A percentile compares a stretch with the other conserved stretches of the same genome.
Evolutionary conservation across 805 yeast species (phyloP).

Genomic region (Pichia nanzhaoensis): DNA sequence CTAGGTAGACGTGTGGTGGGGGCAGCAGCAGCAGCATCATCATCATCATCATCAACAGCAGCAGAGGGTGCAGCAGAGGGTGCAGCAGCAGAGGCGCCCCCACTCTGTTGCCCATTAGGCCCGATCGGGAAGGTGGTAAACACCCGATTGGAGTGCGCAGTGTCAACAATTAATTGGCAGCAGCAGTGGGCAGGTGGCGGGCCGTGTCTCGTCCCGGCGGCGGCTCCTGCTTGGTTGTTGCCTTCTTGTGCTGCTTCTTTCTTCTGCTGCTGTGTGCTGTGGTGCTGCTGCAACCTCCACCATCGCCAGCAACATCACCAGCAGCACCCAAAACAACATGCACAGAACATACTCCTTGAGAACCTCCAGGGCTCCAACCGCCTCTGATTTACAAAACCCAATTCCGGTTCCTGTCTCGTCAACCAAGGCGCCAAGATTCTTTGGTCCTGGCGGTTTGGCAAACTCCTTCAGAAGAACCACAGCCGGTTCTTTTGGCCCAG

Average conservation of each 20-base stretch:
- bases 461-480: conserved; percentile 48
- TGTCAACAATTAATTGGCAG: too few relatives aligned
- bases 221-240: background rate
- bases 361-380: conserved; percentile 74
- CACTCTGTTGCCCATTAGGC: background rate
- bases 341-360: conserved; percentile 82
- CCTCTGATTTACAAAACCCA: conserved; percentile 71
- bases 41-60: too few relatives aligned
- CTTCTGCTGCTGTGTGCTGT: background rate
- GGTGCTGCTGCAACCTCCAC: too few relatives aligned
- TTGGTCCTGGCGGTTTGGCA: conserved; percentile 71
- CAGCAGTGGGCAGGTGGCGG: too few relatives aligned
- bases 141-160: background rate
- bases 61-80: too few relatives aligned
- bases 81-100: too few relatives aligned
- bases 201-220: too few relatives aligned
- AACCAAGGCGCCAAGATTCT: conserved; percentile 56
- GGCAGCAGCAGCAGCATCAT: too few relatives aligned
- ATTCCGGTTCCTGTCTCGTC: conserved; percentile 76
- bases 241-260: background rate
- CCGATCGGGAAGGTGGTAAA: background rate
- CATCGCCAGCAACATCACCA: too few relatives aligned
- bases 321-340: too few relatives aligned
- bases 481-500: conserved; percentile 79
- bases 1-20: too few relatives aligned